phyloP scores from a whole-genome alignment of 352 stramenopile species.

The Pythium phragmiticola region DNA sequence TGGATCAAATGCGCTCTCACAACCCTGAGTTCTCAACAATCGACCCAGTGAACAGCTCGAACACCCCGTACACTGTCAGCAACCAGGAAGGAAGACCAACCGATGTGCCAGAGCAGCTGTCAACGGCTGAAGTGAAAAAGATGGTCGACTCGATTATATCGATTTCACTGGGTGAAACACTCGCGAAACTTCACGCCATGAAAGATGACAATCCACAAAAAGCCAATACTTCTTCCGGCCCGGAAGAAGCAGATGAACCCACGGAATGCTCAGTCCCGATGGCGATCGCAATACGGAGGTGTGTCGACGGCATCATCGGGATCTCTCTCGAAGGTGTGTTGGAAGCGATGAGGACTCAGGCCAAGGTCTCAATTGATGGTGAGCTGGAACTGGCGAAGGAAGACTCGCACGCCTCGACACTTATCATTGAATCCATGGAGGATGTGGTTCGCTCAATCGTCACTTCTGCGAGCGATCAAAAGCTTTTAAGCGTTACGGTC shows the following conservation, averaged over 20 bases:
- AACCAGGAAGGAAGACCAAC: conserved; percentile 14
- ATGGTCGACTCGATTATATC: conserved; percentile 5
- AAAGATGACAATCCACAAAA: not conserved
- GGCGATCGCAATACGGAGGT: conserved; percentile 36
- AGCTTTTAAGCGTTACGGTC: not conserved
- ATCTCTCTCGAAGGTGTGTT: conserved; percentile 35
- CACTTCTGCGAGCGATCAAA: not conserved
- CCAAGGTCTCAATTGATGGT: not conserved
- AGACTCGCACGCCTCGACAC: not conserved
- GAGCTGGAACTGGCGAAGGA: not conserved
- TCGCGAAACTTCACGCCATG: conserved; percentile 12
- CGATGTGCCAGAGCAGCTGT: not conserved
- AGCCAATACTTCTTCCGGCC: not conserved
- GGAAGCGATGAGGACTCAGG: conserved; percentile 22
- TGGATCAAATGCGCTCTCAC: conserved; percentile 19
- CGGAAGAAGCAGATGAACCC: conserved; percentile 1
- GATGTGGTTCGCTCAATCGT: conserved; percentile 16
- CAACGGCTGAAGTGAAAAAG: not conserved
- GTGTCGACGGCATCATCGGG: conserved; percentile 41
- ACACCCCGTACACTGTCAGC: not conserved
- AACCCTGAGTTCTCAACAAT: not conserved
- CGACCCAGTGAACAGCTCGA: not conserved
- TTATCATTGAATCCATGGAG: conserved; percentile 20
- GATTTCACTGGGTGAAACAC: conserved; percentile 10
- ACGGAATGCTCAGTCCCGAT: conserved; percentile 28